phyloP scores from a whole-genome alignment of 805 yeast species.

The Candida ficus region DNA sequence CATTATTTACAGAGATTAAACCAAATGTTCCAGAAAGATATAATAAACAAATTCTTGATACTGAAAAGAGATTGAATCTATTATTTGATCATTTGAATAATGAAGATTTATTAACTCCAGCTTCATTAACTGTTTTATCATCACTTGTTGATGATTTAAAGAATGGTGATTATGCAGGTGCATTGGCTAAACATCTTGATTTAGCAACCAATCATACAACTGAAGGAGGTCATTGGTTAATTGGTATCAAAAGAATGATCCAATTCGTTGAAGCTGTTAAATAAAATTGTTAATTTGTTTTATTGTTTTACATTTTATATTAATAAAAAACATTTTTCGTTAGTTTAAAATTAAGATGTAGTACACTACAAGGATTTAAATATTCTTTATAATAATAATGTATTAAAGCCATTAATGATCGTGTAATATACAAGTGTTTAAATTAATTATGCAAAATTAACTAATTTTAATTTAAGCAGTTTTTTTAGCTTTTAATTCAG shows the following conservation, averaged over 20 bases:
- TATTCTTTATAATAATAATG: no score
- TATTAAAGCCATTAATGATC: neutral
- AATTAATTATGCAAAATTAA: neutral
- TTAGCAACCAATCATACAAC: conserved; percentile 60
- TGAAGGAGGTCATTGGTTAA: conserved; percentile 88
- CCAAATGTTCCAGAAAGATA: conserved; percentile 74
- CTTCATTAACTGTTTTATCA: conserved; percentile 49
- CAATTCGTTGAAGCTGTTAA: conserved; percentile 51
- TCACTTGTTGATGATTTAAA: conserved; percentile 46
- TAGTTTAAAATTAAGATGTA: no score
- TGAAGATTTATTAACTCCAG: conserved; percentile 55
- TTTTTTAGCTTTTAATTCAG: conserved; percentile 17
- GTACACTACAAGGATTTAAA: no score
- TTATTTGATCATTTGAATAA: conserved; percentile 76
- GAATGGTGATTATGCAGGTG: conserved; percentile 50
- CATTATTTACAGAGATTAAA: conserved; percentile 54
- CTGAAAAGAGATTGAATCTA: conserved; percentile 74
- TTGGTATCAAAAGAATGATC: conserved; percentile 84
- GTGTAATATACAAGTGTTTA: neutral
- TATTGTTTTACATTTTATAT: neutral
- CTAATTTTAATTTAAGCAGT: neutral
- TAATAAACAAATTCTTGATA: conserved; percentile 67
- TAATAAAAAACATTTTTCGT: neutral
- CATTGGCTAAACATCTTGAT: conserved; percentile 49
- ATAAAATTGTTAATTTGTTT: neutral